Evolutionary conservation across 2,329 filamentous ascomycete species (phyloP), one percentile per base, ranked within the genome.

Genomic region (Neofusicoccum laricinum): DNA sequence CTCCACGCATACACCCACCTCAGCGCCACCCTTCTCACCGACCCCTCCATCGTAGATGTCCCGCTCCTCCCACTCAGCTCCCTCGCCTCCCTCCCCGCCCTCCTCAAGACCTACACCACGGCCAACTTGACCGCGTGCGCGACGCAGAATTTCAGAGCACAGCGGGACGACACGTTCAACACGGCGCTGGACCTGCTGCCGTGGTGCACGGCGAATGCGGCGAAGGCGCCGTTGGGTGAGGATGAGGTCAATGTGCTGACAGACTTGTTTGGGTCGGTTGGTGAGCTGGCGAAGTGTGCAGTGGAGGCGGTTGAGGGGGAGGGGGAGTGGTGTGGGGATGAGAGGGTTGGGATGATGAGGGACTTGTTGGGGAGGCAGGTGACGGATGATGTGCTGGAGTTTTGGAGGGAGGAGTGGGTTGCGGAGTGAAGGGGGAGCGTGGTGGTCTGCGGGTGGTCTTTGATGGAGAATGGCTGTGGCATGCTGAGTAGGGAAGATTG

Each of bases 351-450:
- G 14, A 30, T 14, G 49, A 48, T 76, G n/a, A 66, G 68, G 46
- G 32, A 40, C 10, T 69, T 71, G 6, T 63, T 77, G 21, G 76
- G 73, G 0, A 32, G 8, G 10, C 65, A 69, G 32, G 66, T 50
- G 30, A 67, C 71, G 15, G 25, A 34, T 7, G 66, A 68, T 14
- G 66, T 77, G 40, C 66, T 69, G 1, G 72, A 75, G 17, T 77
- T 77, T 65, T 77, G 73, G 51, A 51, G 30, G 7, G 71, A 73
- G 2, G 75, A 77, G 66, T 77, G 70, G 68, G 71, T 57, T 38
- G 61, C 50, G 12, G 50, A 57, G 30, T 64, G 41, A 61, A 40
- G 11, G 30, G 3, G 30, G 6, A n/a, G n/a, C n/a, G 10, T 2
- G 11, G 32, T 36, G 34, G 34, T 11, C 11, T 36, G 34, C 11